Evolutionary conservation across 805 yeast genomes (phyloP).

Genomic region (Maudiozyma bulderi): DNA sequence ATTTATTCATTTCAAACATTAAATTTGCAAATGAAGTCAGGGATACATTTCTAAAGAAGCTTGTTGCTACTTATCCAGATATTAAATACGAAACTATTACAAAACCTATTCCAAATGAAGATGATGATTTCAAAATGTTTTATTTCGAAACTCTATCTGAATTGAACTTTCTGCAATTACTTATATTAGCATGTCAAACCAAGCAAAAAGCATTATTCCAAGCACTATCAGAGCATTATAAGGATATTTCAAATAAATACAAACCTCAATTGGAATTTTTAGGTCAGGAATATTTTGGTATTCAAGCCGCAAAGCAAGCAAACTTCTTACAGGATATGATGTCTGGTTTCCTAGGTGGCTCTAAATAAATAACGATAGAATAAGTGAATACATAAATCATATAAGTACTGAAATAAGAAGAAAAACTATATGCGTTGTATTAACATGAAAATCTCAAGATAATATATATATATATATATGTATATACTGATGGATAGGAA

Average conservation of each 20-base stretch:
- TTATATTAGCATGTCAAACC: constrained; percentile 50
- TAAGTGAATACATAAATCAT: not conserved
- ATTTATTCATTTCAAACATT: constrained; percentile 56
- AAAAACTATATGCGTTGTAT: too few species aligned
- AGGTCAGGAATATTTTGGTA: constrained; percentile 55
- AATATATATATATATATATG: too few species aligned
- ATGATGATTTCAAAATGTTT: constrained; percentile 27
- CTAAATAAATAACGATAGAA: not conserved
- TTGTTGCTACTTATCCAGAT: constrained; percentile 18
- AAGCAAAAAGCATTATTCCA: constrained; percentile 43
- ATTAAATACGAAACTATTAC: constrained; percentile 19
- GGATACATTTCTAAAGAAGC: constrained; percentile 28
- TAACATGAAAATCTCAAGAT: too few species aligned
- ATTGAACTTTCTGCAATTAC: constrained; percentile 60
- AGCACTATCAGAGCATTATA: constrained; percentile 44
- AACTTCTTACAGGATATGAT: constrained; percentile 65
- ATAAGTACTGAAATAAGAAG: not conserved
- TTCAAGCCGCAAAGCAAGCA: constrained; percentile 41
- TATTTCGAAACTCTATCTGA: constrained; percentile 36
- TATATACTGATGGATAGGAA: too few species aligned
- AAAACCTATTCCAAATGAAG: constrained; percentile 22
- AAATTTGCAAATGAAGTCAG: constrained; percentile 43
- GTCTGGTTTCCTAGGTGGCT: constrained; percentile 49
- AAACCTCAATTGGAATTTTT: constrained; percentile 41
- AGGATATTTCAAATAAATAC: constrained; percentile 18